Base-by-base conservation (phyloP, 345 rosid species). In the Abelmoschus esculentus region DNA sequence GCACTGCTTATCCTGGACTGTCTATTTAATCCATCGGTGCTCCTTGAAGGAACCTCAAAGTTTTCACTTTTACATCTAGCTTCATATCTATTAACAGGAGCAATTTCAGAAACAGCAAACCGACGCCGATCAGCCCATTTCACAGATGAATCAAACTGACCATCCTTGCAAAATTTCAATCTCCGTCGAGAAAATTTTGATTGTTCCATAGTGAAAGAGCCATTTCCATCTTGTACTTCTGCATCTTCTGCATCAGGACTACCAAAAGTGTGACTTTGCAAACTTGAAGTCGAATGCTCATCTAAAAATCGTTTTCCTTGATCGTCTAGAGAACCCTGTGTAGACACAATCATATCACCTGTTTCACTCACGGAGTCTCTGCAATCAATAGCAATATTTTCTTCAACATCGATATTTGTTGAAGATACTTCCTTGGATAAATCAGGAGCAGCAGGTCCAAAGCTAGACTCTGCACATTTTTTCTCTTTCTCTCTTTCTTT, bases 401-500 rank as follows among this genome's bases (percentile, higher is more conserved):
- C 64, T 71, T 61, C 82, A 72, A 78, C 80, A 73, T 80, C 86
- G 74, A 82, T 70, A 50, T 67, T 70, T 7, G 71, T 72, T 36
- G 82, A 79, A 32, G 78, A 71, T 77, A 85, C 84, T 62, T 86
- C 85, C 72, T 82, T 78, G 10, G 72, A 57, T 52, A 50, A 73
- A 70, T 78, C 79, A 54, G 69, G 61, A 67, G 61, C 66, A 52
- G 61, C 46, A 31, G 77, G 34, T 22, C 26, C 26, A 22, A 22
- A 70, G 62, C 72, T 52, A 72, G 75, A 52, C 73, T 80, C 55
- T 77, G 76, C 77, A 73, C 73, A 58, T 71, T 78, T 83, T 71
- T 73, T 83, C 66, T 85, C 91, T 73, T 80, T 87, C 74, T 84
- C 95, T 70, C 81, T 86, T 78, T 91, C 99, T 80, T 91, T 95